Evolutionary conservation across 2,329 filamentous ascomycete genomes (phyloP).

Genomic region (Ceratocystis harringtonii): DNA sequence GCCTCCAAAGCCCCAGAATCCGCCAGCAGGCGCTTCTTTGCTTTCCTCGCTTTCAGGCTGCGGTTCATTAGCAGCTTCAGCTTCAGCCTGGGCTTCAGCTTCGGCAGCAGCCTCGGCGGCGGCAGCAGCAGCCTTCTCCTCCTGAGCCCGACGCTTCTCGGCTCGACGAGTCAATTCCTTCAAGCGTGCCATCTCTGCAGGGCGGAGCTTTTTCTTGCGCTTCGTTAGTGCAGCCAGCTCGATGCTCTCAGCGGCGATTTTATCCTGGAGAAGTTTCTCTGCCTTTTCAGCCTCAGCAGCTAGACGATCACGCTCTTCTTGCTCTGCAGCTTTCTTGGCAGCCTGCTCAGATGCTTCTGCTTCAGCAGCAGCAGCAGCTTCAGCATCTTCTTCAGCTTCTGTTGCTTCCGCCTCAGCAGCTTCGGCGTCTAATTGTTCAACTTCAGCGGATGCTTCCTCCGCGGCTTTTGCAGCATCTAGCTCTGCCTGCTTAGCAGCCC

Average conservation of each 20-base stretch:
- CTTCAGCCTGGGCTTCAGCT: slow-evolving; percentile 25
- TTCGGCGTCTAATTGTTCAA: slow-evolving; percentile 16
- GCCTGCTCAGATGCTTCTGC: slow-evolving; percentile 21
- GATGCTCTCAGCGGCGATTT: slow-evolving; percentile 21
- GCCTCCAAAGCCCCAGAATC: slow-evolving; percentile 6
- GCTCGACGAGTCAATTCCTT: slow-evolving; percentile 26
- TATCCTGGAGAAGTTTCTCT: background rate
- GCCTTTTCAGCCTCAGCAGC: background rate
- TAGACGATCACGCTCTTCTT: slow-evolving; percentile 18
- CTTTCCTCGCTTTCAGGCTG: background rate
- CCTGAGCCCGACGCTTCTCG: slow-evolving; percentile 22
- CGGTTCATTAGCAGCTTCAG: slow-evolving; percentile 24
- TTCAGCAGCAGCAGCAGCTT: slow-evolving; percentile 18
- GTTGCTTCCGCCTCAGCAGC: slow-evolving; percentile 20
- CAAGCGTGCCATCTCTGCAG: slow-evolving; percentile 33
- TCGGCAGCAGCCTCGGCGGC: slow-evolving; percentile 21
- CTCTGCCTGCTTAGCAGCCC: slow-evolving; percentile 20
- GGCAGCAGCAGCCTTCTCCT: slow-evolving; percentile 14
- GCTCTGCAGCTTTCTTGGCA: slow-evolving; percentile 18
- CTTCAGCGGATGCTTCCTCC: slow-evolving; percentile 19
- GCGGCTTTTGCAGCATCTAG: slow-evolving; percentile 13
- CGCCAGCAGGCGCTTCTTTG: background rate
- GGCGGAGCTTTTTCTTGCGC: slow-evolving; percentile 36
- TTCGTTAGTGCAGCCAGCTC: slow-evolving; percentile 30
- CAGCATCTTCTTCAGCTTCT: slow-evolving; percentile 13